A percentile compares a stretch with the other conserved stretches of the same genome.
Evolutionary conservation across 2,329 filamentous ascomycete genomes (phyloP).

Genomic region (Aspergillus vadensis): DNA sequence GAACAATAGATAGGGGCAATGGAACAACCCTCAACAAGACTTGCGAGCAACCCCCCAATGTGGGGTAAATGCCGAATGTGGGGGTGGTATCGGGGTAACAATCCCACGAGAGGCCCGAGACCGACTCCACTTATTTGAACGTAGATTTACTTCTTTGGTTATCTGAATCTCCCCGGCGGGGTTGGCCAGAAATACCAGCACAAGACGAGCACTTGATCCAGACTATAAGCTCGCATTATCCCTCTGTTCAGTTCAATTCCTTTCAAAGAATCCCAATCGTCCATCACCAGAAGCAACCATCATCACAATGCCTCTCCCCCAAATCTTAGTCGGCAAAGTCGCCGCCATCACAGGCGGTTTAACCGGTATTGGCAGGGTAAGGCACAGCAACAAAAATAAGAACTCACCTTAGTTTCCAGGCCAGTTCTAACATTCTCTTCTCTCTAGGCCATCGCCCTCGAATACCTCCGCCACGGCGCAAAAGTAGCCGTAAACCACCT

Average conservation of each 20-base stretch:
- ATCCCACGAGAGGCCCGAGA: conserved; percentile 32
- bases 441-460: conserved; percentile 69
- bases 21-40: neutral
- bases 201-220: neutral
- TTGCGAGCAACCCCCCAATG: conserved; percentile 9
- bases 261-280: neutral
- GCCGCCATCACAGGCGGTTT: conserved; percentile 85
- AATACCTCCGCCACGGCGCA: conserved; percentile 75
- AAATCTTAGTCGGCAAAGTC: conserved; percentile 70
- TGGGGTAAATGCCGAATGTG: conserved; percentile 22
- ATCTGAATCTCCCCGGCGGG: conserved; percentile 1
- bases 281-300: neutral
- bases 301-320: conserved; percentile 22
- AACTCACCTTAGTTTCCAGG: neutral
- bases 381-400: neutral
- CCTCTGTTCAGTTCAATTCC: neutral
- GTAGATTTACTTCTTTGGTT: neutral
- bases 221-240: neutral
- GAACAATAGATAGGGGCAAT: neutral
- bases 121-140: conserved; percentile 4
- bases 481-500: conserved; percentile 81
- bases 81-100: conserved; percentile 31
- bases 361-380: conserved; percentile 75
- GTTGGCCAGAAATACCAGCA: neutral
- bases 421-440: neutral